These are phyloP conservation scores for Croton setiger DNA, from an alignment of 441 rosid genomes.

Conservation along the genomic window DNA sequence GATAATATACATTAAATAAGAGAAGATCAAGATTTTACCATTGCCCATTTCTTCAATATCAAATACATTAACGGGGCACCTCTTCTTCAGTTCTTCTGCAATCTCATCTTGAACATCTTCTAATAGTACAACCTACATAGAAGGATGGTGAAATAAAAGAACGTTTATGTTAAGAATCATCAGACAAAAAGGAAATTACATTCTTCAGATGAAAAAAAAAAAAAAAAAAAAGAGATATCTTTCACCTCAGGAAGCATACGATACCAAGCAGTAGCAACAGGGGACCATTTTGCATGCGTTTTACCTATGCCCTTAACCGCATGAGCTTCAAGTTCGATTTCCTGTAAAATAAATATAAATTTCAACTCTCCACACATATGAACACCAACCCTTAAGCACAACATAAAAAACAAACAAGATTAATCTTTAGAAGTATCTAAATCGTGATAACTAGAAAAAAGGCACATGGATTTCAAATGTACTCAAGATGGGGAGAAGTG, in stretches of 20 bases:
- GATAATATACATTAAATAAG: slow-evolving; percentile 5
- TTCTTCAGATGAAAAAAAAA: slow-evolving; percentile 4
- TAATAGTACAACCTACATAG: slow-evolving; percentile 58
- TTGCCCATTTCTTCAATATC: slow-evolving; percentile 90
- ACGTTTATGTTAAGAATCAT: neutral
- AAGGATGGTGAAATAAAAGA: slow-evolving; percentile 4
- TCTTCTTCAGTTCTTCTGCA: slow-evolving; percentile 61
- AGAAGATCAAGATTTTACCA: slow-evolving; percentile 45
- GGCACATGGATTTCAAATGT: neutral
- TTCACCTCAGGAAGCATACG: slow-evolving; percentile 94
- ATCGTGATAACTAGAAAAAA: neutral
- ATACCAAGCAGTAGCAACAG: slow-evolving; percentile 96
- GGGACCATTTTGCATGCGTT: slow-evolving; percentile 98
- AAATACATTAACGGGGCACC: slow-evolving; percentile 74
- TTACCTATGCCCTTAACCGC: slow-evolving; percentile 92
- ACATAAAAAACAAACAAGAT: neutral
- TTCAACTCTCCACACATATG: neutral
- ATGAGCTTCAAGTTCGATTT: slow-evolving; percentile 96
- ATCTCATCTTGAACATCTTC: slow-evolving; percentile 54
- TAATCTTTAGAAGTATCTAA: neutral
- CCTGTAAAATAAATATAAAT: slow-evolving; percentile 38
- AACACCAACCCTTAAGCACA: too few species aligned
- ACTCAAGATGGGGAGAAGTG: neutral
- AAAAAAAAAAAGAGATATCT: slow-evolving; percentile 9
- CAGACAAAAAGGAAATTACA: neutral